Base-by-base conservation (phyloP, 129 eudicot species). In the Artemisia argyi region DNA sequence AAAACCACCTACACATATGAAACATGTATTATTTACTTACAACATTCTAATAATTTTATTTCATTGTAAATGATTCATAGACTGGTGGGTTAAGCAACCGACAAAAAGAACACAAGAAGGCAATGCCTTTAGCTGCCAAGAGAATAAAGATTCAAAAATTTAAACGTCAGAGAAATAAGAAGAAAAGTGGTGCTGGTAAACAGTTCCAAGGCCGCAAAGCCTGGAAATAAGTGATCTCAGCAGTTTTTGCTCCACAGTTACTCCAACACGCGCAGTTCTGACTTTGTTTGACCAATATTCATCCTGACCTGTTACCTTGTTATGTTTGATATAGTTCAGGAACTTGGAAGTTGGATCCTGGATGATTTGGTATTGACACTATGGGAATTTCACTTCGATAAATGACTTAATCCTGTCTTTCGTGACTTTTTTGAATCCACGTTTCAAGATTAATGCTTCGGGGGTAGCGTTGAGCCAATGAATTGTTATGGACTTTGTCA, bases 161-260 rank as follows among this genome's bases (percentile, higher is more conserved):
- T 30, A 78, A 81, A 9, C 42, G 17, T 24, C 80, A 77, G 73
- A 93, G 78, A 61, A 87, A 78, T 86, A 82, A 22, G 55, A 82
- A 85, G 74, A 72, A 63, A 50, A 52, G 65, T 54, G 72, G 66
- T 4, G 66, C 96, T 26, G 78, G 78, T 68, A 93, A 87, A 80
- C 96, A 93, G 79, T 93, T 93, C 71, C 83, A 92, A 28, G 98
- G 98, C 13, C 82, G 88, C 65, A 93, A 89, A 86, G 96, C 96
- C 55, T 92, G 98, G 98, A 92, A 89, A 72, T 86, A 92, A 89
- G 69, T 86, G 69, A 74, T 52, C 0, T 15, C 7, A 7, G 11
- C 59, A 53, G 3, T 53, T n/a, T 53, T 53, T 39, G 9, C 46
- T 39, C 46, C 46, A 5, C 46, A 7, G 8, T 39, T 39, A 39